These are phyloP conservation scores for Phytomonas francai DNA, from an alignment of 208 protist species.

Conservation along the genomic window DNA sequence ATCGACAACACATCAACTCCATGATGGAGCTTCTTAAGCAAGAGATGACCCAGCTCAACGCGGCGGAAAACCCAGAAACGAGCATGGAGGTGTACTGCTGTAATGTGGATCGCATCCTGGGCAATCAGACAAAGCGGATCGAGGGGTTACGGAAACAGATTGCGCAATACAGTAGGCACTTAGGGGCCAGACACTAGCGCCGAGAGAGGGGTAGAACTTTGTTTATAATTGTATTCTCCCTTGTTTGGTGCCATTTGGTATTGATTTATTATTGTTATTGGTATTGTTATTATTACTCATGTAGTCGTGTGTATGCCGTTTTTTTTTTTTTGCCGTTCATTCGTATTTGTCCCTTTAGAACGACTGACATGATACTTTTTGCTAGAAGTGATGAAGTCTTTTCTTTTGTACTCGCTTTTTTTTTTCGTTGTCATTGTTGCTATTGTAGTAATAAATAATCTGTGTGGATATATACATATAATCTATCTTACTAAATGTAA, in stretches of 20 bases:
- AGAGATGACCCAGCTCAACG: constrained; percentile 90
- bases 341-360: neutral
- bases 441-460: neutral
- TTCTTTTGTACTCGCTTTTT: neutral
- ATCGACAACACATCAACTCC: constrained; percentile 90
- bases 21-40: constrained; percentile 91
- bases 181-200: constrained; percentile 5
- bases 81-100: constrained; percentile 83
- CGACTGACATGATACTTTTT: neutral
- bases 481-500: constrained; percentile 1
- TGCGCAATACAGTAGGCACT: constrained; percentile 47
- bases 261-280: constrained; percentile 1
- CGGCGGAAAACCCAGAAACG: constrained; percentile 84
- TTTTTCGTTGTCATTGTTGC: neutral
- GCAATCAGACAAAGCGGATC: constrained; percentile 65
- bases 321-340: constrained; percentile 6
- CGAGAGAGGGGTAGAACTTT: constrained; percentile 1
- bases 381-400: neutral
- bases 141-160: constrained; percentile 75
- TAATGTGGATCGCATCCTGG: constrained; percentile 78
- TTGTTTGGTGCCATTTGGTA: neutral
- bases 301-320: neutral
- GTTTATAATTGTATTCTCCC: constrained; percentile 7
- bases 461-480: constrained; percentile 3
- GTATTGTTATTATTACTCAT: constrained; percentile 10